phyloP scores from a whole-genome alignment of 331 rosid species.

The Dryas integrifolia region DNA sequence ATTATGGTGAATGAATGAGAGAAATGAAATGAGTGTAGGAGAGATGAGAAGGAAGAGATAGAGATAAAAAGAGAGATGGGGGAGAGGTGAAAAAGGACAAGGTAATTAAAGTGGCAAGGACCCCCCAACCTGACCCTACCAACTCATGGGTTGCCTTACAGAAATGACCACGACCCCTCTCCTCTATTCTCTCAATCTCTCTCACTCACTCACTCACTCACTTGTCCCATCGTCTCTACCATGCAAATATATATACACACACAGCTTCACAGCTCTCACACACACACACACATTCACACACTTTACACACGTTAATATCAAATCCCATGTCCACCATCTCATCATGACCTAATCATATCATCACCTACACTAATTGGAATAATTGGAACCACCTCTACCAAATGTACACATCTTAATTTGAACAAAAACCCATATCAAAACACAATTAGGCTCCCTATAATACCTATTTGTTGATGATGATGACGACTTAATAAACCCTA shows the following conservation, averaged over 20 bases:
- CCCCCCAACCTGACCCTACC: constrained; percentile 33
- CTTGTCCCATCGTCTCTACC: constrained; percentile 32
- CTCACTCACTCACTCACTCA: not conserved
- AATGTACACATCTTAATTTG: not conserved
- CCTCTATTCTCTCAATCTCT: constrained; percentile 1
- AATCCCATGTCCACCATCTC: constrained; percentile 18
- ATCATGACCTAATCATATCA: constrained; percentile 40
- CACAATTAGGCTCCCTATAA: not conserved
- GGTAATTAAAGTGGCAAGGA: constrained; percentile 29
- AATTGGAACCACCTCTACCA: not conserved
- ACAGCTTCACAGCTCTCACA: not conserved
- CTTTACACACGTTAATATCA: constrained; percentile 15
- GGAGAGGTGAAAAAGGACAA: constrained; percentile 37
- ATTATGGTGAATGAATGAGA: not conserved
- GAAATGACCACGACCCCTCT: constrained; percentile 35
- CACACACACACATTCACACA: not conserved
- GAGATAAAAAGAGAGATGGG: constrained; percentile 31
- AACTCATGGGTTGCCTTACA: constrained; percentile 32
- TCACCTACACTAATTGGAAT: constrained; percentile 2
- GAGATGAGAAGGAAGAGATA: constrained; percentile 26
- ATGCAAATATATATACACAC: constrained; percentile 17
- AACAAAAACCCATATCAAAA: not conserved
- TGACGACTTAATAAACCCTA: not conserved
- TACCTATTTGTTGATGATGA: not conserved
- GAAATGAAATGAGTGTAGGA: constrained; percentile 29